Percentiles rank a stretch among this genome's conserved stretches.
Evolutionary conservation across 2,329 filamentous ascomycete genomes (phyloP).

Genomic region (Neoarthrinium moseri): DNA sequence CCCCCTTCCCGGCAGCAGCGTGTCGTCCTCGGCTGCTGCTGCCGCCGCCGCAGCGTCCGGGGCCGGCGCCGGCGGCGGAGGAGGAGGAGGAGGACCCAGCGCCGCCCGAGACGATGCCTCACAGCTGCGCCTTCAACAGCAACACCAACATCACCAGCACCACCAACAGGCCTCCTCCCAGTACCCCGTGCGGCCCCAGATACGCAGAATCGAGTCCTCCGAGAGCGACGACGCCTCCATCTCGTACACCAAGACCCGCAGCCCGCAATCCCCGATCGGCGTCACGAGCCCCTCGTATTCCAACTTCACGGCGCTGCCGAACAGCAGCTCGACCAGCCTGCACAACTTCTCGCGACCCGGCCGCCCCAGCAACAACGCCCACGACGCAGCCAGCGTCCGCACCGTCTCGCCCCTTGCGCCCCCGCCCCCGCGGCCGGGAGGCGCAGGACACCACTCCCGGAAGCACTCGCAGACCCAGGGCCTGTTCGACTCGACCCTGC

Average conservation of each 20-base stretch:
- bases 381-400: constrained; percentile 30
- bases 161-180: constrained; percentile 25
- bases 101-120: background rate
- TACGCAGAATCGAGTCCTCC: constrained; percentile 44
- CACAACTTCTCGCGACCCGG: constrained; percentile 61
- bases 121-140: constrained; percentile 9
- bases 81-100: background rate
- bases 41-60: constrained; percentile 16
- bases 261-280: constrained; percentile 30
- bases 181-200: constrained; percentile 32
- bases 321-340: constrained; percentile 45
- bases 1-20: constrained; percentile 39
- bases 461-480: constrained; percentile 74
- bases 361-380: constrained; percentile 27
- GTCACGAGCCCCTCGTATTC: constrained; percentile 47
- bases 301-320: constrained; percentile 46
- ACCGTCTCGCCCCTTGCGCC: constrained; percentile 43
- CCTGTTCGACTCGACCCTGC: constrained; percentile 72
- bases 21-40: constrained; percentile 23
- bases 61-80: background rate
- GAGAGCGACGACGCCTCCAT: constrained; percentile 42
- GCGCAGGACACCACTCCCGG: constrained; percentile 38
- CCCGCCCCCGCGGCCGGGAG: constrained; percentile 32
- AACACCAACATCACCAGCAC: constrained; percentile 23
- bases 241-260: constrained; percentile 45